Evolutionary conservation across 2,329 filamentous ascomycete genomes (phyloP), one percentile per base, ranked within the genome.

Genomic region (Lecanoromycetidae sp.): DNA sequence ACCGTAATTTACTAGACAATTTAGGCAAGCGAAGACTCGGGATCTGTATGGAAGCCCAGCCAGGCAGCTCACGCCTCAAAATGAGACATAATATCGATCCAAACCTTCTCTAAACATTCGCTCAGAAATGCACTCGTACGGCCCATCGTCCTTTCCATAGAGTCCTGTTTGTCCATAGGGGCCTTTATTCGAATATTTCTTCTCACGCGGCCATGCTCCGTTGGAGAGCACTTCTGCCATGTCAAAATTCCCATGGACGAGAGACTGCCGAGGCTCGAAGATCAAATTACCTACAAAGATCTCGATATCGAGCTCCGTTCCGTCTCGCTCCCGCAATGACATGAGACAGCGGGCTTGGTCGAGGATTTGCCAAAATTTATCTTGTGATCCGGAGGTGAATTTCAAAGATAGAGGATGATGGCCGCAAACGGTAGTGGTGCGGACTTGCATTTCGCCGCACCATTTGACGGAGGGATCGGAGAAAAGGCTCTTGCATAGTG

Each of bases 81-180:
- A 49, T n/a, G 45, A 44, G 20, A 58, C 49, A 33, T 55, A 54
- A 5, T 52, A 50, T 42, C 49, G 48, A 26, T 48, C 44, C 37
- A 59, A 42, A 13, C 54, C 58, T 30, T 57, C 56, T 25, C 52
- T 56, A 36, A 60, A 60, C 13, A 49, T 48, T 7, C 45, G 46
- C 48, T 58, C 57, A 3, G 51, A 41, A 8, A 60, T 51, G 32
- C 48, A 55, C 3, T 44, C 50, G 49, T 57, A 60, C 19, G 53
- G 54, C 13, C 55, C 52, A 29, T 56, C 54, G 20, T 57, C 56
- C 12, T 56, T 57, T 10, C 56, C 57, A 29, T 59, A 57, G 5
- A 57, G 48, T 5, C 57, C 58, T 4, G 57, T 59, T 22, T 54
- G 52, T 7, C 58, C 57, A 17, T 59, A 59, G 0, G 58, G 57